A percentile compares a stretch with the other conserved stretches of the same genome.
These are phyloP conservation scores for Neonectria sp. DNA, from an alignment of 2,329 filamentous ascomycete genomes.

Conservation along the genomic window DNA sequence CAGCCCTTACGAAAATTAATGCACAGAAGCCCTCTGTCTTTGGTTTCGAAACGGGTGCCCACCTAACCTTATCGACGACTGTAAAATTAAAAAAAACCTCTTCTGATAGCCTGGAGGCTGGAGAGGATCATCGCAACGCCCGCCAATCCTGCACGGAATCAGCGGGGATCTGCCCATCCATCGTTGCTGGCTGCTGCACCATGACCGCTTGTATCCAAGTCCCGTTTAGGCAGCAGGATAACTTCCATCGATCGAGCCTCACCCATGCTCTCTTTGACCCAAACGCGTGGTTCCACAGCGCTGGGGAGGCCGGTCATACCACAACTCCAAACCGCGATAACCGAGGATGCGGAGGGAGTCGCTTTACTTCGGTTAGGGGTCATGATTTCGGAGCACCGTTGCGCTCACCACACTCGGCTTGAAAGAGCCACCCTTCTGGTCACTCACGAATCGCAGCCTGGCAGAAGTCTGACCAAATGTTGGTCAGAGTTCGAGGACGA, in stretches of 20 bases:
- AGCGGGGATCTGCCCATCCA: not conserved
- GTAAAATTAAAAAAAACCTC: not conserved
- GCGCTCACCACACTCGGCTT: no score
- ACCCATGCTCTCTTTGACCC: not conserved
- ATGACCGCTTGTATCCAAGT: not conserved
- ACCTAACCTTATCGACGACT: slow-evolving; percentile 10
- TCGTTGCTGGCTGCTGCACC: not conserved
- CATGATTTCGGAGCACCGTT: no score
- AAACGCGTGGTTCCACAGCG: slow-evolving; percentile 7
- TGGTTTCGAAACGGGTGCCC: slow-evolving; percentile 1
- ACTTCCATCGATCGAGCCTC: not conserved
- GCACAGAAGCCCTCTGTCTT: no score
- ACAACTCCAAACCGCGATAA: slow-evolving; percentile 12
- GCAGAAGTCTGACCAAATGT: no score
- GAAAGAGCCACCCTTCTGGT: no score
- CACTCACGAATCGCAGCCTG: no score
- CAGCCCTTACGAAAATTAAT: no score
- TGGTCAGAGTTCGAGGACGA: no score
- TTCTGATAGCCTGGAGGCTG: not conserved
- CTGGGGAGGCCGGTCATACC: slow-evolving; percentile 8
- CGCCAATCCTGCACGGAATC: not conserved
- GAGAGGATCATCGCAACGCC: not conserved
- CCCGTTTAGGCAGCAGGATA: not conserved
- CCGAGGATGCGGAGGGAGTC: slow-evolving; percentile 2
- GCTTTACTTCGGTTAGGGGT: not conserved